Conservation (phyloP, 1,284 basidiomycete genomes). For the Kwoniella shivajii region DNA sequence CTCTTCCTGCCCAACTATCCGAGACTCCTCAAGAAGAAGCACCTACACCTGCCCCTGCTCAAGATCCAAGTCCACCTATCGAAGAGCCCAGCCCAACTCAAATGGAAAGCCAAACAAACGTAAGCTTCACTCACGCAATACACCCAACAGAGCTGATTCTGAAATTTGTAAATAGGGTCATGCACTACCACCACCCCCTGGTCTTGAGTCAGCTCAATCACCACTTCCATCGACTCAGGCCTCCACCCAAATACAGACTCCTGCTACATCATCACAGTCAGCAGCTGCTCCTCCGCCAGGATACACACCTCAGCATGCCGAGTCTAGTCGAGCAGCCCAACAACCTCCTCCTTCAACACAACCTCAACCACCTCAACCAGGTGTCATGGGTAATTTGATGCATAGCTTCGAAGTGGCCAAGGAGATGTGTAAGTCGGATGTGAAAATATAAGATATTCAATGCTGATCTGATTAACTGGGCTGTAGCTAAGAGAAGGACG, state of each 20-base stretch:
- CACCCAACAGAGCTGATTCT: not conserved
- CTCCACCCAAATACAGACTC: constrained; percentile 5
- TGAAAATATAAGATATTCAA: no score
- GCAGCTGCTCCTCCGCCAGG: constrained; percentile 18
- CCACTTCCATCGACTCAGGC: constrained; percentile 18
- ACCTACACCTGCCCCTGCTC: constrained; percentile 49
- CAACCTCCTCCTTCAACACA: constrained; percentile 1
- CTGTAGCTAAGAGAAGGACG: constrained; percentile 74
- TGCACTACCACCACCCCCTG: constrained; percentile 28
- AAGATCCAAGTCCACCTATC: constrained; percentile 5
- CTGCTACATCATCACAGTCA: constrained; percentile 9
- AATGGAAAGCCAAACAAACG: constrained; percentile 20
- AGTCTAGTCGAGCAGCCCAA: constrained; percentile 58
- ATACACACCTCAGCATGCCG: constrained; percentile 30
- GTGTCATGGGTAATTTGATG: constrained; percentile 86
- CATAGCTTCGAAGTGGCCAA: constrained; percentile 94
- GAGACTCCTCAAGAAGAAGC: constrained; percentile 39
- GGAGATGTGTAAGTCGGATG: constrained; percentile 73
- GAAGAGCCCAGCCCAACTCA: constrained; percentile 1
- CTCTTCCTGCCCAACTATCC: constrained; percentile 57
- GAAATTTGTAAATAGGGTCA: constrained; percentile 18
- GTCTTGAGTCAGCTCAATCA: constrained; percentile 35
- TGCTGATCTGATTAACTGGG: constrained; percentile 2
- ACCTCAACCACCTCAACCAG: constrained; percentile 16
- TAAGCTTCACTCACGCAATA: not conserved